Percentiles rank a stretch among this genome's conserved stretches.
Conservation (phyloP, 345 rosid genomes). For the Moringa oleifera region DNA sequence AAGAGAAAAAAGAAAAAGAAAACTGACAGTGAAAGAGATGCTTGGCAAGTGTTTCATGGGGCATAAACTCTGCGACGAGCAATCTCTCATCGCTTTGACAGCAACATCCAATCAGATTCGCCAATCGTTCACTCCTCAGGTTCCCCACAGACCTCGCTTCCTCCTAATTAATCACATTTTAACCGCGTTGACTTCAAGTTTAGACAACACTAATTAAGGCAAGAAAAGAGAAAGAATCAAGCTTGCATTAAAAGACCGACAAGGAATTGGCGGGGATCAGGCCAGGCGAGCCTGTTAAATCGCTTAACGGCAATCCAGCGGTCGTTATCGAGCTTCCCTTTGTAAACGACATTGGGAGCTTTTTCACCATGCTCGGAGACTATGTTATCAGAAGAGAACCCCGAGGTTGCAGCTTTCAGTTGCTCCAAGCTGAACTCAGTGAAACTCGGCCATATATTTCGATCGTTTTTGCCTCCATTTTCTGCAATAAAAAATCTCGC, state of each 20-base stretch:
- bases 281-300: slow-evolving; percentile 84
- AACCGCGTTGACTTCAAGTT: neutral
- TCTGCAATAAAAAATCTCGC: neutral
- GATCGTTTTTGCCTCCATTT: neutral
- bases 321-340: slow-evolving; percentile 69
- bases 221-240: neutral
- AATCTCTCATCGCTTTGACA: slow-evolving; percentile 82
- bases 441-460: slow-evolving; percentile 53
- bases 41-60: slow-evolving; percentile 85
- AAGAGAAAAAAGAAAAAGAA: neutral
- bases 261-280: slow-evolving; percentile 92
- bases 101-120: slow-evolving; percentile 91
- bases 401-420: slow-evolving; percentile 63
- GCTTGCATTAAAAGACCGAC: slow-evolving; percentile 31
- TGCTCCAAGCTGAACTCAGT: slow-evolving; percentile 71
- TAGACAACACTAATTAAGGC: neutral
- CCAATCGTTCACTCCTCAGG: slow-evolving; percentile 77
- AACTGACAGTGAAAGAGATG: slow-evolving; percentile 92
- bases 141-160: slow-evolving; percentile 89
- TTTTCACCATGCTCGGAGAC: slow-evolving; percentile 98
- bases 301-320: slow-evolving; percentile 86
- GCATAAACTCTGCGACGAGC: slow-evolving; percentile 93
- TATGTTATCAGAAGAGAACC: slow-evolving; percentile 77
- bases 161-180: slow-evolving; percentile 41
- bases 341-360: slow-evolving; percentile 90